Evolutionary conservation across 2,329 filamentous ascomycete genomes (phyloP).

Genomic region (Peltaster fructicola): DNA sequence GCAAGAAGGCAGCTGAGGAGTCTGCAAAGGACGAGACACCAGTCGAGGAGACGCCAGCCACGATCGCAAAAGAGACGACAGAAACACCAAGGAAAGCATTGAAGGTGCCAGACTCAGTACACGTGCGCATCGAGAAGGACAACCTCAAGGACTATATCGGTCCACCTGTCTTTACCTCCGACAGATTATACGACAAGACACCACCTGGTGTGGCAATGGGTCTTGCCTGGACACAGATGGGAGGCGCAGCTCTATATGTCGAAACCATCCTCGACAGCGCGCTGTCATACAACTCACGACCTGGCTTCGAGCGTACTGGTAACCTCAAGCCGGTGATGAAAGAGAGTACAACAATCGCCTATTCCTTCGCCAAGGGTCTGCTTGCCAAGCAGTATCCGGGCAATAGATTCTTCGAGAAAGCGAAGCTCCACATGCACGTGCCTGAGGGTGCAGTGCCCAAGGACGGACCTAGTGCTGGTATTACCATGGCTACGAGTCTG

Average conservation of each 20-base stretch:
- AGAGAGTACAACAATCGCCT: conserved; percentile 86
- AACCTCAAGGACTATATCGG: conserved; percentile 95
- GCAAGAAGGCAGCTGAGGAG: conserved; percentile 58
- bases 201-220: conserved; percentile 95
- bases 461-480: conserved; percentile 63
- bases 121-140: conserved; percentile 71
- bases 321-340: conserved; percentile 97
- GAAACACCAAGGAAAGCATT: conserved; percentile 56
- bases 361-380: conserved; percentile 83
- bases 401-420: conserved; percentile 93
- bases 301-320: conserved; percentile 76
- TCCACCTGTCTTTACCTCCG: conserved; percentile 85
- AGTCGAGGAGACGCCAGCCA: conserved; percentile 42
- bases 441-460: conserved; percentile 93
- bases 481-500: conserved; percentile 94
- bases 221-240: conserved; percentile 93
- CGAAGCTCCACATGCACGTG: conserved; percentile 86
- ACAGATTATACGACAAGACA: conserved; percentile 84
- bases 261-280: conserved; percentile 86
- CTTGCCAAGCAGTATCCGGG: conserved; percentile 72
- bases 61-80: conserved; percentile 41
- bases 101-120: conserved; percentile 70
- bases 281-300: conserved; percentile 53
- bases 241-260: conserved; percentile 88
- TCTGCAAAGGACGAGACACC: conserved; percentile 47